Conservation (phyloP, 345 rosid genomes). For the Theobroma cacao region DNA sequence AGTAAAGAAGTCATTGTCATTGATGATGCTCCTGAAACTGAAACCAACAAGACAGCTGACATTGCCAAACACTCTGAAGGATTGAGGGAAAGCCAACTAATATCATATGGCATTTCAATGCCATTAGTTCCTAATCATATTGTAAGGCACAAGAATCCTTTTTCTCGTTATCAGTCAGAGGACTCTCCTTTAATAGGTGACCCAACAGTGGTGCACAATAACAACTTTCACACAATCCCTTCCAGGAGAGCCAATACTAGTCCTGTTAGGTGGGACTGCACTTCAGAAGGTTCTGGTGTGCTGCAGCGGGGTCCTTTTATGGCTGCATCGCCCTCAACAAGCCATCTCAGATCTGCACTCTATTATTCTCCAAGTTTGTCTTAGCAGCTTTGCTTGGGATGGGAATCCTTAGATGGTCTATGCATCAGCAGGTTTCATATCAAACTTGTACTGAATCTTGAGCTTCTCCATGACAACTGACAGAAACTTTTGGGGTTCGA, state of each 20-base stretch:
- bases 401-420: constrained; percentile 10
- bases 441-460: constrained; percentile 7
- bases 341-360: constrained; percentile 32
- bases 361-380: constrained; percentile 45
- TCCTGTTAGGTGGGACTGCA: constrained; percentile 39
- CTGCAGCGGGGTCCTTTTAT: constrained; percentile 34
- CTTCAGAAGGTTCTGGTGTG: constrained; percentile 33
- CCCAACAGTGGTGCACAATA: constrained; percentile 15
- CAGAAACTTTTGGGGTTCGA: constrained; percentile 5
- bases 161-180: constrained; percentile 35
- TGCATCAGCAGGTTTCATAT: constrained; percentile 1
- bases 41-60: constrained; percentile 14
- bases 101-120: constrained; percentile 29
- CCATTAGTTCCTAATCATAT: constrained; percentile 21
- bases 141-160: constrained; percentile 20
- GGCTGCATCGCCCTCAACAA: constrained; percentile 31
- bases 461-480: constrained; percentile 9
- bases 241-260: constrained; percentile 30
- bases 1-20: constrained; percentile 44
- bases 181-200: constrained; percentile 25
- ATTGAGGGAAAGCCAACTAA: constrained; percentile 18
- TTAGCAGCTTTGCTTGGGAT: constrained; percentile 18
- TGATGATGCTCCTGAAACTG: constrained; percentile 49
- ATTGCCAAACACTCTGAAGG: constrained; percentile 21
- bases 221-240: constrained; percentile 21